Percentiles rank a stretch among this genome's conserved stretches.
Evolutionary conservation across 176 grass and related monocot species (phyloP).

Genomic region (Musa troglodytarum): DNA sequence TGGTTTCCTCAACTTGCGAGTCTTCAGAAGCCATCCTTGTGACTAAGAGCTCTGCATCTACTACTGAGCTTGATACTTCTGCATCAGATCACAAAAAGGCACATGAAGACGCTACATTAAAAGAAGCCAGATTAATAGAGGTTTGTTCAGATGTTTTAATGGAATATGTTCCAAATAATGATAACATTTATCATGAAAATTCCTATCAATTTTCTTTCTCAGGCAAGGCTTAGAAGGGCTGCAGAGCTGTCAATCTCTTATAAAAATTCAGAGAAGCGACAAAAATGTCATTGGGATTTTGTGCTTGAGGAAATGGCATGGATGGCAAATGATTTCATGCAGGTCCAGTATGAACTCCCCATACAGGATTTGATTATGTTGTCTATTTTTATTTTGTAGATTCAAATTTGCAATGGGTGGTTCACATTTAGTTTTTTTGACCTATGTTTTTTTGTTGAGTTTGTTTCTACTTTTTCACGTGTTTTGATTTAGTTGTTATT

Average conservation of each 20-base stretch:
- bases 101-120: conserved; percentile 63
- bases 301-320: conserved; percentile 98
- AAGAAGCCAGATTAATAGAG: conserved; percentile 71
- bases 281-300: conserved; percentile 92
- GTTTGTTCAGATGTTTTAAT: conserved; percentile 34
- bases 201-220: conserved; percentile 23
- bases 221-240: conserved; percentile 69
- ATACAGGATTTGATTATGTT: neutral
- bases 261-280: conserved; percentile 64
- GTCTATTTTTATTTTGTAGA: neutral
- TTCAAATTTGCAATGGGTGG: neutral
- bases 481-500: conserved; percentile 5
- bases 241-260: conserved; percentile 44
- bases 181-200: conserved; percentile 19
- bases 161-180: neutral
- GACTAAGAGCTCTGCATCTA: conserved; percentile 19
- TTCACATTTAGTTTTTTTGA: neutral
- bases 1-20: conserved; percentile 19
- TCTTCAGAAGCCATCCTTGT: conserved; percentile 1
- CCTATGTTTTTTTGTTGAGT: neutral
- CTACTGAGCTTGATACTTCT: conserved; percentile 25
- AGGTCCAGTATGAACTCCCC: conserved; percentile 41
- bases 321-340: conserved; percentile 98
- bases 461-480: neutral
- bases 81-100: conserved; percentile 36